Evolutionary conservation across 2,329 filamentous ascomycete genomes (phyloP), one percentile per base, ranked within the genome.

Genomic region (Pseudocercospora crystallina): DNA sequence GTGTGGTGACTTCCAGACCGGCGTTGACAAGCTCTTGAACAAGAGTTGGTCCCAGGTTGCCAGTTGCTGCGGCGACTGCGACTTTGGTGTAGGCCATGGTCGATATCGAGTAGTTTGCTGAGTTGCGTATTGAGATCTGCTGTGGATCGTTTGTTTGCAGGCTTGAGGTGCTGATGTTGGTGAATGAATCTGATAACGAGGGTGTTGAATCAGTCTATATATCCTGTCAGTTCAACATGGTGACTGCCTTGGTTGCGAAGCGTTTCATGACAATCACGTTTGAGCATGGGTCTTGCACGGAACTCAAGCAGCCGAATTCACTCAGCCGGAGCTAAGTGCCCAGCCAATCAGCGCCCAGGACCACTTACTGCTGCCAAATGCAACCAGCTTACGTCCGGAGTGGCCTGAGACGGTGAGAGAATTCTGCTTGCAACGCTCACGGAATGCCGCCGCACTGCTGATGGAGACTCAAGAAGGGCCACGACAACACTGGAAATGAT

Each of bases 1-100:
- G 63, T 46, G 73, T 74, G 1, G 77, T 80, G 49, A 81, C 59
- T 37, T 56, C 58, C 57, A 71, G 68, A 9, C 68, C 67, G 11
- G 65, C 59, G 2, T 69, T 60, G 33, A 75, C 62, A 37, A 79
- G 73, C 3, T 67, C 66, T 10, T 71, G 54, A 30, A 77, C 59
- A 29, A 78, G 61, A 9, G 65, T 56, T 3, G 68, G 65, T 2
- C 74, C 75, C 9, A 77, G 65, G 47, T 73, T 73, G 32, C 75
- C 74, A 9, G 63, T 63, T 14, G 68, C 65, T 32, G 66, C 63
- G 9, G 58, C 60, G 5, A 70, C 53, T 39, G 69, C 65, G n/a
- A 70, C 64, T 36, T 56, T 58, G 30, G 65, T 44, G 40, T 48
- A 59, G 20, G 35, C 49, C 46, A 43, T 59, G 34, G 17, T 31